These are phyloP conservation scores for Psilocybe cyanescens DNA, from an alignment of 768 basidiomycete genomes.

Conservation along the genomic window DNA sequence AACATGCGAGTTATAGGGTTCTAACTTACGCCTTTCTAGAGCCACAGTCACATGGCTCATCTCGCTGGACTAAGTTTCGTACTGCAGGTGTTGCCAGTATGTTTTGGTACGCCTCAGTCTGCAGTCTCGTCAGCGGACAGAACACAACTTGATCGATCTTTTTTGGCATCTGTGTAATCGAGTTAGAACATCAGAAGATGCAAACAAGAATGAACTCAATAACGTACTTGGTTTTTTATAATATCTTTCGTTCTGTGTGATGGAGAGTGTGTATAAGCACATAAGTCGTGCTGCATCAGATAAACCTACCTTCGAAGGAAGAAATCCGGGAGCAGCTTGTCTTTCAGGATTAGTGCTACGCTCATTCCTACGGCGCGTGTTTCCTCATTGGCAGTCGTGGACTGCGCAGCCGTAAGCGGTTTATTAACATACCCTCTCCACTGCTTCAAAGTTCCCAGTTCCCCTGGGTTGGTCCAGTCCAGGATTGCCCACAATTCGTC, in stretches of 20 bases:
- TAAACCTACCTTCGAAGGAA: conserved; percentile 73
- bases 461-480: conserved; percentile 89
- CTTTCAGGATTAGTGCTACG: conserved; percentile 64
- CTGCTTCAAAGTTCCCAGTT: conserved; percentile 70
- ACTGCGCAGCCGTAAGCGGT: conserved; percentile 73
- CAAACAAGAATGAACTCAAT: background rate
- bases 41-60: conserved; percentile 76
- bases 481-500: conserved; percentile 91
- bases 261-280: background rate
- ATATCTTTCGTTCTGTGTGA: conserved; percentile 70
- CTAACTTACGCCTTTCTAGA: conserved; percentile 54
- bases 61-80: conserved; percentile 71
- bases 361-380: conserved; percentile 58
- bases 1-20: background rate
- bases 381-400: conserved; percentile 62
- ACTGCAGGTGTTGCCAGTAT: conserved; percentile 68
- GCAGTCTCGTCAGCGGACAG: conserved; percentile 79
- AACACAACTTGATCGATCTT: conserved; percentile 94
- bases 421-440: conserved; percentile 77
- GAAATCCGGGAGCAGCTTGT: conserved; percentile 77
- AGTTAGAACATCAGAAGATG: background rate
- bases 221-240: conserved; percentile 66
- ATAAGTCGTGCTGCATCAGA: too few species aligned
- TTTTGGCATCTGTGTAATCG: conserved; percentile 66
- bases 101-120: conserved; percentile 74